These are phyloP conservation scores for Xylaria acuta DNA, from an alignment of 495 filamentous ascomycete species.

Conservation along the genomic window DNA sequence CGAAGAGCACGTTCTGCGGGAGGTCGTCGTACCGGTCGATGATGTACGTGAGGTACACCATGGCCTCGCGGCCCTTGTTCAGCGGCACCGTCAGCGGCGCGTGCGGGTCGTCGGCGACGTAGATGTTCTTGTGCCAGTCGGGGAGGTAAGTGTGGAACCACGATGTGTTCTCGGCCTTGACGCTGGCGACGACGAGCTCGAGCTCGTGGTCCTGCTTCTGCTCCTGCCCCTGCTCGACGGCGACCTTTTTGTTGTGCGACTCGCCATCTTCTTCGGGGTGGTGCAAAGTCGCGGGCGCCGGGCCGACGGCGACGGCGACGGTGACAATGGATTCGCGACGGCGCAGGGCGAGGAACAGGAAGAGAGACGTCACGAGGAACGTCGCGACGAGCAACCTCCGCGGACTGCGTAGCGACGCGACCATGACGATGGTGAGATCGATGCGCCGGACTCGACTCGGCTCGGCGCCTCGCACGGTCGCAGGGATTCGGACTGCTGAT, in stretches of 20 bases:
- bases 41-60: slow-evolving; percentile 67
- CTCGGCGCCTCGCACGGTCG: slow-evolving; percentile 15
- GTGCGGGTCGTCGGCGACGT: slow-evolving; percentile 54
- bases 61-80: slow-evolving; percentile 69
- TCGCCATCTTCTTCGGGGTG: slow-evolving; percentile 1
- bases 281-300: not conserved
- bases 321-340: not conserved
- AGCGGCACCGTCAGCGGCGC: slow-evolving; percentile 50
- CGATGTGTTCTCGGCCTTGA: slow-evolving; percentile 40
- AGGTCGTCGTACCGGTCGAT: slow-evolving; percentile 70
- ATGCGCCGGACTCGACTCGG: slow-evolving; percentile 6
- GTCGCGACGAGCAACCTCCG: slow-evolving; percentile 17
- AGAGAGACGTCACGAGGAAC: not conserved
- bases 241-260: too few relatives aligned
- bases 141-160: slow-evolving; percentile 47
- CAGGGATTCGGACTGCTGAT: slow-evolving; percentile 1
- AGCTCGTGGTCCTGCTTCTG: slow-evolving; percentile 30
- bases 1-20: slow-evolving; percentile 64
- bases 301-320: too few relatives aligned
- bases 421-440: slow-evolving; percentile 9
- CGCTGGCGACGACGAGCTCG: slow-evolving; percentile 48
- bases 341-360: slow-evolving; percentile 1
- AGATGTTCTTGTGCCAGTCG: slow-evolving; percentile 53
- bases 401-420: slow-evolving; percentile 14
- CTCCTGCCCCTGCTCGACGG: slow-evolving; percentile 6